Evolutionary conservation across 2,329 filamentous ascomycete genomes (phyloP), one percentile per base, ranked within the genome.

Genomic region (Penicillium hordei): DNA sequence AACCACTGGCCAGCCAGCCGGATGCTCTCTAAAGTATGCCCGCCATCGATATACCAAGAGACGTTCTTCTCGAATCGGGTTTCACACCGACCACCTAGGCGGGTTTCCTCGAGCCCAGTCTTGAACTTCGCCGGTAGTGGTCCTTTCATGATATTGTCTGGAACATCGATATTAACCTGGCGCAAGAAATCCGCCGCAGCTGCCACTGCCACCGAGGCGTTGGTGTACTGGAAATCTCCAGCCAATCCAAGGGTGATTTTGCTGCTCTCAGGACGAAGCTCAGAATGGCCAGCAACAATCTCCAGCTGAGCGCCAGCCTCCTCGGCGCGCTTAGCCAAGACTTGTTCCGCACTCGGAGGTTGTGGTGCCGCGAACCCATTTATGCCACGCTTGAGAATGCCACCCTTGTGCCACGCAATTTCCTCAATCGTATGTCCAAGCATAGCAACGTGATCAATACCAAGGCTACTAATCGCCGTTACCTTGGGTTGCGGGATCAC

Each of bases 401-500:
- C 93, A 7, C 88, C 88, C 74, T 97, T 97, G 72, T 96, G 90
- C 93, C 92, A 96, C 3, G 92, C 87, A 63, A 96, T 96, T 68
- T 91, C 81, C 56, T 89, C 87, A 50, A 93, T 83, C 0, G 91
- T 93, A 38, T 83, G 81, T 12, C 93, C 93, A 36, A 97, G 80
- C 82, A 96, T 86, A 5, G 83, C 86, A 1, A 89, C 86, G 73
- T 97, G 93, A 67, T 97, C 93, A 59, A 96, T 89, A 4, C 91
- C 92, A 43, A 97, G 74, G 68, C 88, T 91, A 21, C 91, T 88
- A 38, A 97, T 86, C 0, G 89, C 89, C 1, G 86, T 84, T 1
- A 87, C 88, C 7, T 84, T 87, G 1, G 92, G 89, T 13, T 84
- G 81, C 12, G 82, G 79, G 6, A 99, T 75, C 23, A 97, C 84